phyloP scores from a whole-genome alignment of 2,329 filamentous ascomycete species.

The Colletotrichum lentis region DNA sequence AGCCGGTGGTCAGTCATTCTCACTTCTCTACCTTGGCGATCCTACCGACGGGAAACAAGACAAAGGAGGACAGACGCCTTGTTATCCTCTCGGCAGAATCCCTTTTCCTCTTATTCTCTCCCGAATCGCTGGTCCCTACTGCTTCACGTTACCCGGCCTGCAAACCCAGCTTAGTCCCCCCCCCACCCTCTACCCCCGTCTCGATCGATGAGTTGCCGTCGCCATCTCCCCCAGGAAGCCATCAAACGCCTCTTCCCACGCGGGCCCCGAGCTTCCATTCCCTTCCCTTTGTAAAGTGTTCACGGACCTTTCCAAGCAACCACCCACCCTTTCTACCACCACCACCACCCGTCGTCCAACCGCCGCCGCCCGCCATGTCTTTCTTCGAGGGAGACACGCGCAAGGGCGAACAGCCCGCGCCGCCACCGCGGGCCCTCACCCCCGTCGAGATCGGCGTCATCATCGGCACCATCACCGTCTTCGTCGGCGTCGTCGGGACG shows the following conservation, averaged over 20 bases:
- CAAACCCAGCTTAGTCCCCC: background rate
- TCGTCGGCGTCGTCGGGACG: conserved; percentile 39
- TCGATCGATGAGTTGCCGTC: background rate
- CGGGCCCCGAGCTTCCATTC: background rate
- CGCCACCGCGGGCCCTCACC: conserved; percentile 38
- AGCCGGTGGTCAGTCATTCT: background rate
- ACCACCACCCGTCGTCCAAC: no score
- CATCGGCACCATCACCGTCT: conserved; percentile 40
- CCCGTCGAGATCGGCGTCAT: conserved; percentile 44
- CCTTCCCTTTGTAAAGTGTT: background rate
- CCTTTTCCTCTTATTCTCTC: background rate
- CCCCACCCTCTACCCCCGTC: background rate
- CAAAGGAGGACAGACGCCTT: background rate
- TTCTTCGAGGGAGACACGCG: conserved; percentile 37
- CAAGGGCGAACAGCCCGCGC: conserved; percentile 27
- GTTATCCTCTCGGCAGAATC: background rate
- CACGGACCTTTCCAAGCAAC: background rate
- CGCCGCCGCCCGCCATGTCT: conserved; percentile 24
- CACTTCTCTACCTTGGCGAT: background rate
- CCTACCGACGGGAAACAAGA: background rate
- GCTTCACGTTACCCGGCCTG: background rate
- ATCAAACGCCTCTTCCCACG: conserved; percentile 3
- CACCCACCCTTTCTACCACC: background rate
- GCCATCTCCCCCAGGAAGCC: background rate
- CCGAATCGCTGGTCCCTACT: background rate